Evolutionary conservation across 78 protist species (phyloP).

Genomic region (Monocercomonoides exilis): DNA sequence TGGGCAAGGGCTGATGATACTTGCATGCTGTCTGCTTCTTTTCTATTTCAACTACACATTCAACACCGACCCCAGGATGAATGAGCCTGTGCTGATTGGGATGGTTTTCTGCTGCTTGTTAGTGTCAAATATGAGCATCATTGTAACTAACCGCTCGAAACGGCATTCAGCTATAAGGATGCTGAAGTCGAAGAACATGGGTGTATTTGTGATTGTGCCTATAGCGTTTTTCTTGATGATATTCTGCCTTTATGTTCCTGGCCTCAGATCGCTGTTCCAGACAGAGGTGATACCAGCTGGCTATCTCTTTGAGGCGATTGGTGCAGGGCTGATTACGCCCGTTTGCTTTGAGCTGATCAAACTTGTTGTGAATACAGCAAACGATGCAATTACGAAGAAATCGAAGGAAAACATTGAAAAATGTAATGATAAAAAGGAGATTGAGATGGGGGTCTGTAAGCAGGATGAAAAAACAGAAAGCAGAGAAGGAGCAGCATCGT

Average conservation of each 20-base stretch:
- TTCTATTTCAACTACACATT: background rate
- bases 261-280: constrained; percentile 1
- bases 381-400: too few species aligned
- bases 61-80: background rate
- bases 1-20: background rate
- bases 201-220: background rate
- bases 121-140: background rate
- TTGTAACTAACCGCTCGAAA: constrained; percentile 1
- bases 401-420: too few species aligned
- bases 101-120: background rate
- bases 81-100: background rate
- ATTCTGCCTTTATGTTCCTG: background rate
- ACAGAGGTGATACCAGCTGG: background rate
- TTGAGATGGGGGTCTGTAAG: too few species aligned
- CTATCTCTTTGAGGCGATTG: background rate
- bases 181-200: background rate
- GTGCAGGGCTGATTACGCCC: background rate
- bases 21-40: background rate
- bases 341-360: background rate
- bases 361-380: too few species aligned
- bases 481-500: too few species aligned
- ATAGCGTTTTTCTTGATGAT: background rate
- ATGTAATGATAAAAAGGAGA: too few species aligned
- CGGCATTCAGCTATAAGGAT: background rate
- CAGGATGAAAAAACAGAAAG: too few species aligned